These are phyloP conservation scores for Lasiodiplodia gonubiensis DNA, from an alignment of 2,329 filamentous ascomycete genomes.

Conservation along the genomic window DNA sequence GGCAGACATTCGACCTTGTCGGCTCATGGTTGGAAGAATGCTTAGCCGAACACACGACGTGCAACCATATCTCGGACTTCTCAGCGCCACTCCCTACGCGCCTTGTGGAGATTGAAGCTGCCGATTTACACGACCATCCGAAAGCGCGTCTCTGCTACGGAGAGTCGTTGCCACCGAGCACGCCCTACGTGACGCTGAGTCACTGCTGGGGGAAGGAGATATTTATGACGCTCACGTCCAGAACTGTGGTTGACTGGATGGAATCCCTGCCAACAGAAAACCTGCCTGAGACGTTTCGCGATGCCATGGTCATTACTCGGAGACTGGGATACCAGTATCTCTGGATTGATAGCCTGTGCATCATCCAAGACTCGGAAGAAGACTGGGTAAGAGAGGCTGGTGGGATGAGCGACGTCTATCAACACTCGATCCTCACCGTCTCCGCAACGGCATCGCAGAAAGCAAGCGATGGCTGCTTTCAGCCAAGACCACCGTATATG, in stretches of 20 bases:
- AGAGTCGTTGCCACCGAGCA: background rate
- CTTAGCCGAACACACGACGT: conserved; percentile 1
- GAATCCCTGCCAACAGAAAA: background rate
- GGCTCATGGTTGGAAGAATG: conserved; percentile 2
- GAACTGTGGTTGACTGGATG: background rate
- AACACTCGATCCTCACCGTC: conserved; percentile 5
- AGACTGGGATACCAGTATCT: conserved; percentile 25
- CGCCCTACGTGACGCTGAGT: background rate
- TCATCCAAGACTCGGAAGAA: conserved; percentile 29
- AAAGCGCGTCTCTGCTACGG: background rate
- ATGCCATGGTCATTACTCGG: conserved; percentile 27
- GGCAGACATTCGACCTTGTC: background rate
- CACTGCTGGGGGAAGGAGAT: conserved; percentile 15
- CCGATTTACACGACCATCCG: background rate
- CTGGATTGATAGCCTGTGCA: conserved; percentile 32
- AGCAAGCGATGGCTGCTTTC: conserved; percentile 4
- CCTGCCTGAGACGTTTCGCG: conserved; percentile 27
- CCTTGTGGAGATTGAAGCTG: background rate
- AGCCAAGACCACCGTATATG: background rate
- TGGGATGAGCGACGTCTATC: conserved; percentile 19
- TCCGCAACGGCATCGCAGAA: background rate
- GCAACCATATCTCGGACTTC: background rate
- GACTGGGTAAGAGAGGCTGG: conserved; percentile 23
- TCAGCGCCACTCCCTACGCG: background rate
- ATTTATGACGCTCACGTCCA: background rate